These are phyloP conservation scores for Cairneyella variabilis DNA, from an alignment of 495 filamentous ascomycete genomes.

Conservation along the genomic window DNA sequence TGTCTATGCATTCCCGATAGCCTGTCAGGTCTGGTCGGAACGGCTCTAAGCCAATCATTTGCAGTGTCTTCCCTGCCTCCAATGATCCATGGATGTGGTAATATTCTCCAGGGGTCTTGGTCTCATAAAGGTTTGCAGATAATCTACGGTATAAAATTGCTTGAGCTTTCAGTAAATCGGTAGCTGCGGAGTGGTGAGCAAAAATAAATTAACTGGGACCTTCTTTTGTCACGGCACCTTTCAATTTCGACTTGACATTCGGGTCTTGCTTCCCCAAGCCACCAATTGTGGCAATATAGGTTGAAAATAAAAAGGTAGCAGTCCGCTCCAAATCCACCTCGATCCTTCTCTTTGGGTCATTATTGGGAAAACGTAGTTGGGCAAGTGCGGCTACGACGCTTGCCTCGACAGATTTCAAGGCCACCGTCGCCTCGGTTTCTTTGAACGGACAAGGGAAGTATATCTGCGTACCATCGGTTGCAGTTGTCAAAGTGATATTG, in stretches of 20 bases:
- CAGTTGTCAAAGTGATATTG: conserved; percentile 26
- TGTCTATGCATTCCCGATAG: conserved; percentile 61
- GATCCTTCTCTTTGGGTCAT: conserved; percentile 38
- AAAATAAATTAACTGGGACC: conserved; percentile 6
- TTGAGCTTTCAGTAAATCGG: conserved; percentile 65
- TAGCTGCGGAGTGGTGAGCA: conserved; percentile 44
- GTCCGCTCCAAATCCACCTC: conserved; percentile 60
- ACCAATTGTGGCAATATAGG: conserved; percentile 67
- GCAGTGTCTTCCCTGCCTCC: conserved; percentile 61
- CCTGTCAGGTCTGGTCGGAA: conserved; percentile 59
- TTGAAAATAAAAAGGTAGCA: conserved; percentile 64
- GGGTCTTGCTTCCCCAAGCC: conserved; percentile 63
- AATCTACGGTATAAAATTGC: conserved; percentile 69
- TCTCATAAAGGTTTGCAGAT: conserved; percentile 72
- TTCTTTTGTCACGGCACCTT: background rate
- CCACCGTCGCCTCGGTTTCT: conserved; percentile 64
- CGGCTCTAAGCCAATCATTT: conserved; percentile 68
- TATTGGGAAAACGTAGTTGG: conserved; percentile 46
- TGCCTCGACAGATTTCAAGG: conserved; percentile 69
- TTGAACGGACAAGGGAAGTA: conserved; percentile 65
- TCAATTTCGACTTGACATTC: conserved; percentile 41
- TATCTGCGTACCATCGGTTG: conserved; percentile 25
- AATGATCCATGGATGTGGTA: conserved; percentile 80
- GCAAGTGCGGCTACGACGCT: conserved; percentile 61
- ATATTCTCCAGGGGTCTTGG: conserved; percentile 58